Base-by-base conservation (phyloP, 257 asterid genomes). In the Ajuga chamaepitys region DNA sequence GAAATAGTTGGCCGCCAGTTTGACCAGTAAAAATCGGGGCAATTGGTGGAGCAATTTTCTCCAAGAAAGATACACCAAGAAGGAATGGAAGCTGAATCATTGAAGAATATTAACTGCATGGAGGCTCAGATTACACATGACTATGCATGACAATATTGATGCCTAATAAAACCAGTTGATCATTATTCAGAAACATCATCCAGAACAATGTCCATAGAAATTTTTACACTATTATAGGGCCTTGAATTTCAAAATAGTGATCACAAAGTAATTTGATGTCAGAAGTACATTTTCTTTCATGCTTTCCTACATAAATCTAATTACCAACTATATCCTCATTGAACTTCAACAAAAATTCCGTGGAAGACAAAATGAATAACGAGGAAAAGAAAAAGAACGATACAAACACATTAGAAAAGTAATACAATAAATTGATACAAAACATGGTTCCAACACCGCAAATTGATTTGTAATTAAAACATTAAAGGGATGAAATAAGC, bases 31-130 rank as follows among this genome's bases (percentile, higher is more conserved):
- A 85, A 55, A 88, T 72, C 26, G 94, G 90, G 58, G 97, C 98
- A 57, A 93, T 71, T 22, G 99, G 97, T 52, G 95, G 82, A 67
- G 91, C 99, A 63, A 93, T 71, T 84, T 86, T 93, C 86, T 93
- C 99, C 74, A 93, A 74, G 74, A 93, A 80, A 40, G 84, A 69
- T 50, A 89, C 69, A 9, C 99, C 99, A 70, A 89, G 53, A 37
- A 93, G 95, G 77, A 89, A 86, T 3, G 99, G 99, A 78, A 93
- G 95, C 97, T 93, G 84, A 69, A 81, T 50, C 70, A 69, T 67
- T 53, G 68, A 67, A 74, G 71, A 74, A 68, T 74, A 78, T 61
- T 22, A 77, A 77, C 84, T 80, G 85, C 78, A 82, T 79, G 82
- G 88, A 84, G 47, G 82, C 1, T 85, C 83, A 79, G 83, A 65